phyloP scores from a whole-genome alignment of 352 stramenopile genomes.

The Pythium periplocum region DNA sequence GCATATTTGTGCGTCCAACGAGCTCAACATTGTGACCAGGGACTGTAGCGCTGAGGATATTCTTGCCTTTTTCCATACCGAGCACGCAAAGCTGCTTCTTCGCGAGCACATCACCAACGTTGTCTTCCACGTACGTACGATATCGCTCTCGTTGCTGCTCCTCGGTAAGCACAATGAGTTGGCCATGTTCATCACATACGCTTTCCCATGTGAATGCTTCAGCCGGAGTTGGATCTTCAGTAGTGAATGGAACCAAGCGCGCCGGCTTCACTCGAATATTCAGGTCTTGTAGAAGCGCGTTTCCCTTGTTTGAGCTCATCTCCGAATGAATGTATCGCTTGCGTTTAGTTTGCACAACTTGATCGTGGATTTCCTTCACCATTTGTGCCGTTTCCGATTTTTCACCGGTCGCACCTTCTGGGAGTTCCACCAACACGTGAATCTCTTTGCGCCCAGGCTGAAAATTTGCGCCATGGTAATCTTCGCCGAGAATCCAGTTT shows the following conservation, averaged over 20 bases:
- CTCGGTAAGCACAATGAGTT: too few species aligned
- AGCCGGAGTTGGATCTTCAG: conserved; percentile 8
- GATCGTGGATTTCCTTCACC: conserved; percentile 10
- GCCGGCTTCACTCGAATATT: conserved; percentile 16
- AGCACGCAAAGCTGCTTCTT: conserved; percentile 32
- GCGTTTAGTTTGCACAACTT: conserved; percentile 12
- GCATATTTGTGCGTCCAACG: conserved; percentile 30
- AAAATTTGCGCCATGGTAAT: not conserved
- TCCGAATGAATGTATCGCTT: conserved; percentile 23
- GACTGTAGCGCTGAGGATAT: conserved; percentile 27
- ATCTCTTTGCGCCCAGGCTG: not conserved
- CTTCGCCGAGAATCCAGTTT: not conserved
- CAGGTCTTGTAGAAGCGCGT: conserved; percentile 18
- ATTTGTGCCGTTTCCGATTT: conserved; percentile 5
- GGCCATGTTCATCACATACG: conserved; percentile 5
- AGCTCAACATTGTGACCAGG: conserved; percentile 27
- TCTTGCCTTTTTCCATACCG: conserved; percentile 19
- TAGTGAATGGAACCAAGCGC: conserved; percentile 8
- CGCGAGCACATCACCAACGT: conserved; percentile 27
- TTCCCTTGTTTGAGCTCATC: conserved; percentile 9
- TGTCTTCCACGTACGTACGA: conserved; percentile 28
- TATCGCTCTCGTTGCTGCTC: conserved; percentile 14
- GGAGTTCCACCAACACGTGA: conserved; percentile 6
- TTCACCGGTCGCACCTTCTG: conserved; percentile 6
- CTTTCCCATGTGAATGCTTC: conserved; percentile 21